Base-by-base conservation (phyloP, 495 filamentous ascomycete species). In the Penicillium cataractarum region DNA sequence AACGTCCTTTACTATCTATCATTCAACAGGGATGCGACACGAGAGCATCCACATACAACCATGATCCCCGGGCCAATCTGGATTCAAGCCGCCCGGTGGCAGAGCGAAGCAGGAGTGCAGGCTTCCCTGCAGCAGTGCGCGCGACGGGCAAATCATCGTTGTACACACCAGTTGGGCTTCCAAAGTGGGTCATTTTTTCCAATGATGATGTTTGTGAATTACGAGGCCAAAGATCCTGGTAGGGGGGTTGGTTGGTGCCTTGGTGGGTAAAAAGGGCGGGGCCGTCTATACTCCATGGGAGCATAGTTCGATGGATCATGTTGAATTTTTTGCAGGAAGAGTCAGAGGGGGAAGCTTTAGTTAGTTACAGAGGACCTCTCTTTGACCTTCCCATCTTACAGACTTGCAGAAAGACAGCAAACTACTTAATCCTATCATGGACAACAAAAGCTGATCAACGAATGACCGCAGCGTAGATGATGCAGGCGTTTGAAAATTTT, bases 111-210 rank as follows among this genome's bases (percentile, higher is more conserved):
- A 57, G 50, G 62, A 62, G 64, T 70, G 70, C 68, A 65, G 62
- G 56, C 52, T 65, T 65, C 54, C 57, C 64, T 62, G 62, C 67
- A 63, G 54, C 68, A 57, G 62, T 52, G 64, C 61, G 55, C 26
- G 51, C 57, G 40, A 65, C 46, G 57, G 66, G 69, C 76, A 76
- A 76, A 78, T 78, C 74, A 76, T 66, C 65, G 62, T 67, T 70
- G 69, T 74, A 78, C 74, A 76, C 74, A 75, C 69, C 60, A 68
- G 67, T 68, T 53, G 61, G 67, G 69, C 64, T 69, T 56, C 53
- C 19, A 49, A 37, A 62, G 64, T 71, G 66, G 69, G 68, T 60
- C 60, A 33, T 55, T 63, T 46, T 46, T 21, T 55, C 58, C 60
- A 68, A 64, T 65, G 58, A 68, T 54, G 59, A 60, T 68, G 63